These are phyloP conservation scores for Ophiosphaerella narmari DNA, from an alignment of 2,329 filamentous ascomycete genomes.

Conservation along the genomic window DNA sequence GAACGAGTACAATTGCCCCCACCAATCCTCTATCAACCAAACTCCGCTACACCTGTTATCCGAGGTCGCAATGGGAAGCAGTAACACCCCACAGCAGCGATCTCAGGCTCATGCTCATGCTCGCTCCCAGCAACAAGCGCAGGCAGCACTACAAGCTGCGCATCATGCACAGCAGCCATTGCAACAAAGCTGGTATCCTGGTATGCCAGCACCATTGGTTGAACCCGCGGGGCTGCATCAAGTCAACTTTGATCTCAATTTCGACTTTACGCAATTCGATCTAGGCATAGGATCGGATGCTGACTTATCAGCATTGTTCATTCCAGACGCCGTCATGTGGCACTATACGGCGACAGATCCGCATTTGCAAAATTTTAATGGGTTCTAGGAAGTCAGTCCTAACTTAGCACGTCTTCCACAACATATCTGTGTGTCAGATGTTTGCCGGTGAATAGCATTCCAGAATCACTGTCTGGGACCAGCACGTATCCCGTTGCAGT, in stretches of 20 bases:
- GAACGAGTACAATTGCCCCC: conserved; percentile 24
- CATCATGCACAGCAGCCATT: conserved; percentile 25
- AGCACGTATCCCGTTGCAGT: too few relatives aligned
- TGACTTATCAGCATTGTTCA: conserved; percentile 42
- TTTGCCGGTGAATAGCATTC: too few relatives aligned
- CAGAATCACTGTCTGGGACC: too few relatives aligned
- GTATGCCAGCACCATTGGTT: conserved; percentile 20
- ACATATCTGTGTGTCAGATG: too few relatives aligned
- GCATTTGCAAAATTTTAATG: conserved; percentile 18
- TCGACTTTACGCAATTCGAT: conserved; percentile 45
- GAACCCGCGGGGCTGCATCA: conserved; percentile 36
- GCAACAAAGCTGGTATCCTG: conserved; percentile 37
- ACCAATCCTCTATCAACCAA: conserved; percentile 35
- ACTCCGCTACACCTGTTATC: conserved; percentile 46
- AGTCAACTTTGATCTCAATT: conserved; percentile 39
- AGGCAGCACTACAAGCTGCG: conserved; percentile 28
- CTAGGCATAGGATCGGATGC: conserved; percentile 43
- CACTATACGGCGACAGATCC: conserved; percentile 21
- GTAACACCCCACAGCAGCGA: conserved; percentile 20
- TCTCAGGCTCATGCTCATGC: conserved; percentile 16
- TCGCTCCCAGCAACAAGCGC: conserved; percentile 29
- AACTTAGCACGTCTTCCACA: too few relatives aligned
- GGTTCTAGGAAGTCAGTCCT: conserved; percentile 6
- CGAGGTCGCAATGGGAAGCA: conserved; percentile 47
- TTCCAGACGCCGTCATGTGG: conserved; percentile 44